These are phyloP conservation scores for Akanthomyces lecanii DNA, from an alignment of 2,329 filamentous ascomycete genomes.

Conservation along the genomic window DNA sequence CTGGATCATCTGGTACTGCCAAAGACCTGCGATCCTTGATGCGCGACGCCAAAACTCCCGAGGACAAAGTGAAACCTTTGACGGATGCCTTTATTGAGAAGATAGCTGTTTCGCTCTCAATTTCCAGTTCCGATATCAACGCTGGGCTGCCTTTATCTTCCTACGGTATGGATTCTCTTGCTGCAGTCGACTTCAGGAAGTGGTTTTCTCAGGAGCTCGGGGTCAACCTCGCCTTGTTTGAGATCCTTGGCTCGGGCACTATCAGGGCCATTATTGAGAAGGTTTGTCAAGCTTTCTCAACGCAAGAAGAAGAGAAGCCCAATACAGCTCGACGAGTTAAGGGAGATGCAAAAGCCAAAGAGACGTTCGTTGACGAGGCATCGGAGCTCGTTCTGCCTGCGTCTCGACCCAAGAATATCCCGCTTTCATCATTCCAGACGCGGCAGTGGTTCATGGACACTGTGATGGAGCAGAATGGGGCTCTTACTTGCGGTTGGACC, in stretches of 20 bases:
- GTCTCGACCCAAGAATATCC: not conserved
- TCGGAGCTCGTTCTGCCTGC: not conserved
- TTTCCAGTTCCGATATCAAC: not conserved
- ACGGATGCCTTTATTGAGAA: not conserved
- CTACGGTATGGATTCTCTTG: slow-evolving; percentile 5
- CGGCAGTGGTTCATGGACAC: slow-evolving; percentile 10
- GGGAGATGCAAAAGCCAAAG: not conserved
- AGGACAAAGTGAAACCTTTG: not conserved
- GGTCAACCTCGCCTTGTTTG: slow-evolving; percentile 4
- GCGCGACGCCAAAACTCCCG: not conserved
- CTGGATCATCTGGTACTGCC: not conserved
- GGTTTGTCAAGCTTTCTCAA: not conserved
- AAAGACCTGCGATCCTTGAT: not conserved
- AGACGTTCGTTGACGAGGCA: too few relatives aligned
- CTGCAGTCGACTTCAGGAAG: slow-evolving; percentile 6
- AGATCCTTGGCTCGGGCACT: slow-evolving; percentile 4
- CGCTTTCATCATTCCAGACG: slow-evolving; percentile 5
- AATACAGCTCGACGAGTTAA: not conserved
- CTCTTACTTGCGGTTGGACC: slow-evolving; percentile 2
- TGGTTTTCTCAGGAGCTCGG: slow-evolving; percentile 6
- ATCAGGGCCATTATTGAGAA: not conserved
- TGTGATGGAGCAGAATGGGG: not conserved
- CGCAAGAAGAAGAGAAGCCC: not conserved
- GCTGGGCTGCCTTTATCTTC: not conserved
- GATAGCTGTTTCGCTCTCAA: not conserved